Evolutionary conservation across 352 stramenopile species (phyloP), one percentile per base, ranked within the genome.

Genomic region (Pilasporangium apinafurcum): DNA sequence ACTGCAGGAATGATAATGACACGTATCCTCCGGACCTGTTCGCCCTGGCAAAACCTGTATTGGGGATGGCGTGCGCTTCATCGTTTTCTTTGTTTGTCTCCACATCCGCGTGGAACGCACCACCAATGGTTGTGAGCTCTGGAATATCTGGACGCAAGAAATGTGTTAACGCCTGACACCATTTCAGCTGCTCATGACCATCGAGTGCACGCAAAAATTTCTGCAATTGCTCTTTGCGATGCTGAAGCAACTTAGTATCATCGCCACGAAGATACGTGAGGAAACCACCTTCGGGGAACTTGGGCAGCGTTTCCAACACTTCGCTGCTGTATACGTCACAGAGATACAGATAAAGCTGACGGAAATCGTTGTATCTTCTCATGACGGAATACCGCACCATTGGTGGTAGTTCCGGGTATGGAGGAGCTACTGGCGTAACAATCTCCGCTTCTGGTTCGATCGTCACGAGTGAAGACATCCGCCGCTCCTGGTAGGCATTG

Each of bases 311-410:
- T 25, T 84, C 68, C 3, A 68, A 36, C 18, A 86, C 21, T 5
- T 67, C 58, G 13, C 52, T 42, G 25, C 66, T 59, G 24, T 67
- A 73, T 4, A 56, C 70, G 34, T 83, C 67, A 10, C 81, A 50
- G 26, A 89, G 48, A 44, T 77, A 76, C 21, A 68, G 54, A 46
- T 83, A 75, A 8, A 89, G 52, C 31, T 69, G 66, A 6, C 74
- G 77, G 46, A 89, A 89, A 51, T 89, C 77, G 38, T 75, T 89
- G 65, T 87, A 89, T 10, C 77, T 59, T 13, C 77, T 63, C 67
- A 84, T 83, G 51, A 86, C 77, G 8, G 77, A 86, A 61, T 89
- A 89, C 14, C 77, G 71, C 47, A 89, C 77, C 59, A 86, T 62
- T 10, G 74, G 77, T 34, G 73, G 77, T 37, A 87, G 43, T 10